phyloP scores from a whole-genome alignment of 352 stramenopile genomes.

The Phytophthora capsici region DNA sequence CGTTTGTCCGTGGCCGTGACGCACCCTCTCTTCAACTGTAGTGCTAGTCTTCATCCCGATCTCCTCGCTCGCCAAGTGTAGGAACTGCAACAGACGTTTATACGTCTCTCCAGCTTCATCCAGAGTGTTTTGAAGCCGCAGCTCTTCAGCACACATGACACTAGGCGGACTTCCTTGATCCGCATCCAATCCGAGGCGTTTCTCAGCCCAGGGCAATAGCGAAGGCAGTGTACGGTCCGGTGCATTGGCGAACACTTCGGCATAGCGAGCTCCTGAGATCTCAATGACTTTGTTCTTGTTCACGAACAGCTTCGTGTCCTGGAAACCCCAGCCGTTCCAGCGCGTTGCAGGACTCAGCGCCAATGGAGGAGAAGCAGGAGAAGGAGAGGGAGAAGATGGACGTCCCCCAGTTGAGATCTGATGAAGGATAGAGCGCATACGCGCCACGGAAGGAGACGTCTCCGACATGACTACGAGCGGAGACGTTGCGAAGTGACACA shows the following conservation, averaged over 20 bases:
- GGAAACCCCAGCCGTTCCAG: constrained; percentile 81
- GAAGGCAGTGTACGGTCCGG: constrained; percentile 54
- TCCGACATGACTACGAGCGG: constrained; percentile 28
- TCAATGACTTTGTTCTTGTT: constrained; percentile 64
- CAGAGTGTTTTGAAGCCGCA: constrained; percentile 40
- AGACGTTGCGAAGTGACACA: constrained; percentile 31
- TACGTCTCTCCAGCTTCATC: constrained; percentile 15
- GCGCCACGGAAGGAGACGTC: constrained; percentile 41
- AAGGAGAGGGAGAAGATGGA: background rate
- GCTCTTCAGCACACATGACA: constrained; percentile 38
- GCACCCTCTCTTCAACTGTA: constrained; percentile 60
- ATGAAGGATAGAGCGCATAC: constrained; percentile 59
- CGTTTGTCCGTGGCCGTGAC: constrained; percentile 74
- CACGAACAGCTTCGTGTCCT: constrained; percentile 74
- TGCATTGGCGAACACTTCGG: constrained; percentile 59
- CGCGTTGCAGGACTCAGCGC: constrained; percentile 48
- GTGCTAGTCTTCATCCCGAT: constrained; percentile 44
- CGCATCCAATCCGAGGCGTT: constrained; percentile 56
- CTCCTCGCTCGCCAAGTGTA: constrained; percentile 32
- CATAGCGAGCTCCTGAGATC: constrained; percentile 65
- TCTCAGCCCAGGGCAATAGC: constrained; percentile 66
- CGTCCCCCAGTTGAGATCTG: constrained; percentile 20
- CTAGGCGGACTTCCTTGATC: constrained; percentile 42
- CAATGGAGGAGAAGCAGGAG: constrained; percentile 16
- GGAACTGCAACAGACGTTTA: constrained; percentile 36